Conservation (phyloP, 2,329 filamentous ascomycete species). For the Microcyclospora tardicrescens region DNA sequence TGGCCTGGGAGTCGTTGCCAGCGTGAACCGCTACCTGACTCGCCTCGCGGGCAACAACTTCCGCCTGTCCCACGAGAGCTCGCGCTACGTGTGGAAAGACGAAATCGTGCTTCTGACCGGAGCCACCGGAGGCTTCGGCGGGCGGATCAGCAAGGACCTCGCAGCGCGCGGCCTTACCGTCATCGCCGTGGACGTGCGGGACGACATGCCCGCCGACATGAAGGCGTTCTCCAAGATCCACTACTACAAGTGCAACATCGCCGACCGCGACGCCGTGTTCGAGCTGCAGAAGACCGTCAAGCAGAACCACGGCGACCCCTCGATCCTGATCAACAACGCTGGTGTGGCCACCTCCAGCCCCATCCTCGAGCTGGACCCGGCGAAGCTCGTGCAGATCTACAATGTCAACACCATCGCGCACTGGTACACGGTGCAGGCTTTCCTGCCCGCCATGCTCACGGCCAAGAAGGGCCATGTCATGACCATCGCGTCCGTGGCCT, state of each 20-base stretch:
- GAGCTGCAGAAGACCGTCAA: slow-evolving; percentile 27
- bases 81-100: slow-evolving; percentile 23
- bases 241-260: slow-evolving; percentile 36
- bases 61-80: slow-evolving; percentile 20
- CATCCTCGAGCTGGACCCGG: slow-evolving; percentile 33
- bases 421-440: slow-evolving; percentile 38
- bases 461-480: slow-evolving; percentile 44
- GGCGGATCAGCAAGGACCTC: slow-evolving; percentile 20
- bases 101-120: slow-evolving; percentile 24
- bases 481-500: slow-evolving; percentile 41
- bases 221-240: slow-evolving; percentile 16
- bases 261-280: slow-evolving; percentile 34
- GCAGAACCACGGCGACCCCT: slow-evolving; percentile 29
- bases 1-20: slow-evolving; percentile 17
- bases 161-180: slow-evolving; percentile 24
- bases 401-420: slow-evolving; percentile 41
- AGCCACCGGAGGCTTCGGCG: slow-evolving; percentile 26
- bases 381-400: slow-evolving; percentile 34
- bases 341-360: slow-evolving; percentile 34
- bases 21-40: slow-evolving; percentile 13
- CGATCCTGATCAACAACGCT: slow-evolving; percentile 38
- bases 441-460: slow-evolving; percentile 39
- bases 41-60: slow-evolving; percentile 23
- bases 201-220: slow-evolving; percentile 20
- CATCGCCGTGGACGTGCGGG: slow-evolving; percentile 24